phyloP scores from a whole-genome alignment of 495 filamentous ascomycete genomes.

The Tetracladium marchalianum region DNA sequence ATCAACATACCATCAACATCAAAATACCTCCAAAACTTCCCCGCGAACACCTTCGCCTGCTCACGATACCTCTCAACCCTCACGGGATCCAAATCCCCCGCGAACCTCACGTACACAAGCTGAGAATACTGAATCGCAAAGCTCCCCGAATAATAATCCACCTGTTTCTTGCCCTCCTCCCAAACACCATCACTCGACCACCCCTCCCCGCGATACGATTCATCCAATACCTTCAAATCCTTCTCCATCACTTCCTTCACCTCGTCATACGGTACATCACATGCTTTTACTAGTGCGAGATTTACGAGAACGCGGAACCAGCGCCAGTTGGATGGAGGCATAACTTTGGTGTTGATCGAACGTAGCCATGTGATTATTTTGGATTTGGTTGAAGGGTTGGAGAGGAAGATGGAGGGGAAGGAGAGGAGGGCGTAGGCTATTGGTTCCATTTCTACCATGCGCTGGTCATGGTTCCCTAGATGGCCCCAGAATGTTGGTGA shows the following conservation, averaged over 20 bases:
- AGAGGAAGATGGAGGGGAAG: conserved; percentile 1
- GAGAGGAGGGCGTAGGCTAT: conserved; percentile 32
- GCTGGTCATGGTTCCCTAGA: conserved; percentile 45
- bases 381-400: conserved; percentile 16
- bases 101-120: conserved; percentile 44
- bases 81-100: conserved; percentile 39
- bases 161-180: conserved; percentile 36
- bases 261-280: conserved; percentile 32
- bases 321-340: conserved; percentile 27
- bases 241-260: conserved; percentile 30
- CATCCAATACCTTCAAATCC: conserved; percentile 50
- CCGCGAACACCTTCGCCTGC: conserved; percentile 37
- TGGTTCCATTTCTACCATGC: conserved; percentile 54
- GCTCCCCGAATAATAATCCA: conserved; percentile 54
- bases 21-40: conserved; percentile 50
- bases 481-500: conserved; percentile 45
- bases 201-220: conserved; percentile 47
- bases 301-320: conserved; percentile 57
- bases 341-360: conserved; percentile 42
- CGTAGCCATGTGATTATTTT: conserved; percentile 44
- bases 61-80: conserved; percentile 40
- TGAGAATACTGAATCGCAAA: conserved; percentile 53
- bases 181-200: conserved; percentile 46
- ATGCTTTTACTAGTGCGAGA: conserved; percentile 42
- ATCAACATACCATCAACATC: conserved; percentile 32